Conservation (phyloP, 2,329 filamentous ascomycete genomes). For the Parastagonospora avenae region DNA sequence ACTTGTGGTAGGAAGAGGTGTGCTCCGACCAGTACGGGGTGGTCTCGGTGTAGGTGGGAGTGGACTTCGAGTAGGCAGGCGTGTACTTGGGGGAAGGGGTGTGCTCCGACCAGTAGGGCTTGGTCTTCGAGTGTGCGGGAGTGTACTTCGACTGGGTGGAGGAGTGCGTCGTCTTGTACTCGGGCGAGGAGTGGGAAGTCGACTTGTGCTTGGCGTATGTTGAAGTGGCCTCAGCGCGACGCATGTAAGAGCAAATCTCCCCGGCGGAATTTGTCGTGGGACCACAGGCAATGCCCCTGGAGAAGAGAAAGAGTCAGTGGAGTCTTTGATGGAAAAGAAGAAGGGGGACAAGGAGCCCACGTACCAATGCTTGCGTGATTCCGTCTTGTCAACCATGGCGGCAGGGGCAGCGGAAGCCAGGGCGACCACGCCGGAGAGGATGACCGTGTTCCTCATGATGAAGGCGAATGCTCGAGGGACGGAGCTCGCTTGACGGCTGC, state of each 20-base stretch:
- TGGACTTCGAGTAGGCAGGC: too few relatives aligned
- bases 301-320: not conserved
- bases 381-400: not conserved
- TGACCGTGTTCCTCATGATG: slow-evolving; percentile 12
- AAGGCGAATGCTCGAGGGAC: not conserved
- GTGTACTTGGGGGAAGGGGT: too few relatives aligned
- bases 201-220: not conserved
- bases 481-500: not conserved
- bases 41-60: too few relatives aligned
- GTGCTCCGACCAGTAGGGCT: too few relatives aligned
- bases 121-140: too few relatives aligned
- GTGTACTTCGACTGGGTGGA: too few relatives aligned
- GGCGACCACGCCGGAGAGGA: slow-evolving; percentile 16
- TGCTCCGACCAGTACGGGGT: too few relatives aligned
- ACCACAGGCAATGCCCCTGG: not conserved
- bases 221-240: not conserved
- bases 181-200: not conserved
- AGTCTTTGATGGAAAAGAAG: not conserved
- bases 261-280: not conserved
- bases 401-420: slow-evolving; percentile 9
- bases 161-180: not conserved
- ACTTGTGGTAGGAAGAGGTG: too few relatives aligned
- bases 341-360: not conserved
- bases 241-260: slow-evolving; percentile 2
- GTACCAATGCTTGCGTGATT: slow-evolving; percentile 1